Conservation (phyloP, 78 protist species). For the Pelomyxa schiedti region DNA sequence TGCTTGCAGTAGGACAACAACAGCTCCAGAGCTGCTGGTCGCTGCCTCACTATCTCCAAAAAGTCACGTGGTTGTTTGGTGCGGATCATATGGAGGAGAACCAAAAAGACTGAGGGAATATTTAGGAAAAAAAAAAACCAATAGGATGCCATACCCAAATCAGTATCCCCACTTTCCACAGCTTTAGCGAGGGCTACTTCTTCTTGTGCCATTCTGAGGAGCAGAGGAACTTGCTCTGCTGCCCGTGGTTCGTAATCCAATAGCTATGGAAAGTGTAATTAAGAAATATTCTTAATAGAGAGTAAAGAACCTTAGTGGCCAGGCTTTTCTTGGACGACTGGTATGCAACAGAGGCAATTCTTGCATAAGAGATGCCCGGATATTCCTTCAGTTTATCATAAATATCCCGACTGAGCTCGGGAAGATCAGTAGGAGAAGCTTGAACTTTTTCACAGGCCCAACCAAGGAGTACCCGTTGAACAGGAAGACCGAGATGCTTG, state of each 20-base stretch:
- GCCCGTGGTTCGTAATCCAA: constrained; percentile 77
- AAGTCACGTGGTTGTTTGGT: background rate
- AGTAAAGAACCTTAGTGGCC: too few relatives aligned
- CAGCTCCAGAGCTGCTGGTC: constrained; percentile 35
- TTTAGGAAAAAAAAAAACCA: background rate
- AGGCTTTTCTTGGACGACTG: constrained; percentile 7
- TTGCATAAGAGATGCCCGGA: constrained; percentile 65
- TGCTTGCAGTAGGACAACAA: constrained; percentile 21
- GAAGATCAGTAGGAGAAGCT: constrained; percentile 9
- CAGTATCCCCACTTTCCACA: constrained; percentile 65
- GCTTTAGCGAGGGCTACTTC: constrained; percentile 69
- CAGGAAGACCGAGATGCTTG: background rate
- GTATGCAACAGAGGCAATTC: constrained; percentile 61
- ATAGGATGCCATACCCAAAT: constrained; percentile 32
- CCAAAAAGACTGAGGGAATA: background rate
- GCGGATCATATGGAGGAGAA: background rate
- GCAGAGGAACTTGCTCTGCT: constrained; percentile 75
- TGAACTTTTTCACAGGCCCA: constrained; percentile 58
- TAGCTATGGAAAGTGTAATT: too few relatives aligned
- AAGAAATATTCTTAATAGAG: too few relatives aligned
- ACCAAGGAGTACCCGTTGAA: constrained; percentile 27
- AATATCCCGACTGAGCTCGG: constrained; percentile 16
- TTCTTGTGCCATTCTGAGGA: constrained; percentile 51
- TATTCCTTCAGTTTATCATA: constrained; percentile 29
- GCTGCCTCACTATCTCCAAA: constrained; percentile 7